Conservation (phyloP, 108 stramenopile species). For the Craspedostauros australis region DNA sequence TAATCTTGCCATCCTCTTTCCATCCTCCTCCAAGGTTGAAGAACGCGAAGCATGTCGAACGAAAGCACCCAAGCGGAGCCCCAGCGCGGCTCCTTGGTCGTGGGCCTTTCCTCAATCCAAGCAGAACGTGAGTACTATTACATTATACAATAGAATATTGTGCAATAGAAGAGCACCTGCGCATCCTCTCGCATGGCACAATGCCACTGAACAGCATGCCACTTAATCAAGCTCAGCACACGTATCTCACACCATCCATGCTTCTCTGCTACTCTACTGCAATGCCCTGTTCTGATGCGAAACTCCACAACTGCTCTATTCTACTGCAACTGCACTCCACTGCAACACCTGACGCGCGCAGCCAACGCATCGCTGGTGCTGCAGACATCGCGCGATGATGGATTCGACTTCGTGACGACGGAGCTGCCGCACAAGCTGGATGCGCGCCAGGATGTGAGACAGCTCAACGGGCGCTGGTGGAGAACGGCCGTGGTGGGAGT, state of each 20-base stretch:
- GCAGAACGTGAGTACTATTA: constrained; percentile 20
- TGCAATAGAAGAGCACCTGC: too few relatives aligned
- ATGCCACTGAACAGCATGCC: too few relatives aligned
- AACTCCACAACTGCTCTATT: too few relatives aligned
- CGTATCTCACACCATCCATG: too few relatives aligned
- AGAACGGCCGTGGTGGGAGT: constrained; percentile 37
- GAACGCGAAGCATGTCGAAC: not conserved
- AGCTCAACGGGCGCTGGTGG: constrained; percentile 32
- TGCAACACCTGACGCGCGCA: too few relatives aligned
- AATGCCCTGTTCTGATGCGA: too few relatives aligned
- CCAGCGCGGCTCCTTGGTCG: not conserved
- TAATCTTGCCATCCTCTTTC: not conserved
- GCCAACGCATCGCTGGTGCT: constrained; percentile 43
- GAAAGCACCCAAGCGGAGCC: not conserved
- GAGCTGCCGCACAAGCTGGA: constrained; percentile 25
- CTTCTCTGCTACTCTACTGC: too few relatives aligned
- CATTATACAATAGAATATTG: too few relatives aligned
- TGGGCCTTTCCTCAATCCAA: constrained; percentile 20
- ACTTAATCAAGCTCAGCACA: too few relatives aligned
- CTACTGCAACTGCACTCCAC: too few relatives aligned
- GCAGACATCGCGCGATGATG: constrained; percentile 48
- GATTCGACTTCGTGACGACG: constrained; percentile 61
- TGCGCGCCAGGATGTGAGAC: constrained; percentile 28
- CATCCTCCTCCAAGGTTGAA: not conserved
- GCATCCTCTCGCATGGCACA: too few relatives aligned